A percentile compares a stretch with the other conserved stretches of the same genome.
phyloP scores from a whole-genome alignment of 2,329 filamentous ascomycete species.

The Aspergillus calidoustus region DNA sequence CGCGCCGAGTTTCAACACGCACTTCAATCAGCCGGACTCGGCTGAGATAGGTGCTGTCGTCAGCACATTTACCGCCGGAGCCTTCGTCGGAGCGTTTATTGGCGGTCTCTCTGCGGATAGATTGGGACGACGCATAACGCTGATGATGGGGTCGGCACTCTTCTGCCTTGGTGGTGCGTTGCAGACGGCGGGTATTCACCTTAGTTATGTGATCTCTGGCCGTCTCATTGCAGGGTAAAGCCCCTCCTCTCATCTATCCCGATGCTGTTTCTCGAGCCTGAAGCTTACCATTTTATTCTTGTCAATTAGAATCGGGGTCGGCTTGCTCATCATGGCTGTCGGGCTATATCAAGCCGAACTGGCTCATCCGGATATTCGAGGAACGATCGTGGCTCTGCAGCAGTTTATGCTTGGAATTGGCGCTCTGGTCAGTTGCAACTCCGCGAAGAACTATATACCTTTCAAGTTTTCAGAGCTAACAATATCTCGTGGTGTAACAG shows the following conservation, averaged over 20 bases:
- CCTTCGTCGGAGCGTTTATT: neutral
- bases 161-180: neutral
- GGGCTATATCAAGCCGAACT: neutral
- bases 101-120: neutral
- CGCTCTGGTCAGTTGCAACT: neutral
- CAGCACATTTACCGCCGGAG: neutral
- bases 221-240: neutral
- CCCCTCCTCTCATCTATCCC: no score
- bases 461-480: no score
- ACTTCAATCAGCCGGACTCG: neutral
- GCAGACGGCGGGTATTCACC: neutral
- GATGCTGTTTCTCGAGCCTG: no score
- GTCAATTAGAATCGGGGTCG: neutral
- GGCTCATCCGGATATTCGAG: neutral
- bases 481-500: no score
- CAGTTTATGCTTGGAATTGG: constrained; percentile 3
- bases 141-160: neutral
- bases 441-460: no score
- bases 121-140: neutral
- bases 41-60: neutral
- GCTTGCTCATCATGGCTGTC: neutral
- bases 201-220: neutral
- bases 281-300: no score
- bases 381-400: neutral
- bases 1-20: neutral